Base-by-base conservation (phyloP, 495 filamentous ascomycete species). In the Beverwykella pulmonaria region DNA sequence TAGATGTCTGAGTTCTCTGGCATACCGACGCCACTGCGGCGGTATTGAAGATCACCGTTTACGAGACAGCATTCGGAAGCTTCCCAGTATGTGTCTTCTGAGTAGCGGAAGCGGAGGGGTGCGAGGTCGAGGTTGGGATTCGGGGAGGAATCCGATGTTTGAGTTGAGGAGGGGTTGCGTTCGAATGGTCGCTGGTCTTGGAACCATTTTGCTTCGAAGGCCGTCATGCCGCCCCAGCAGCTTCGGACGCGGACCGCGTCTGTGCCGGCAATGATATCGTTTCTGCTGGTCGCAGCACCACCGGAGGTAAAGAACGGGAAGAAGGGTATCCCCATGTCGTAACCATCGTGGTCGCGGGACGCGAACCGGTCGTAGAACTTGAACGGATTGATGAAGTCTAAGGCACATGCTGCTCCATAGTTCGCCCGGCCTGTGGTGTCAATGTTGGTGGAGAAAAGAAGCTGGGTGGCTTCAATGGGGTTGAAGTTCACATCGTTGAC, bases 301-400 rank as follows among this genome's bases (percentile, higher is more conserved):
- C 83, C 79, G 29, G 74, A 78, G 0, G 85, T 79, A 70, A 93
- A 93, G 84, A 87, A 90, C 0, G 91, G 91, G 71, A 81, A 94
- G 70, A 91, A 86, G 0, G 89, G 87, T 1, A 92, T 75, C 0
- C 88, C 90, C 67, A 88, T 81, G 55, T 81, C 82, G 69, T 86
- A 89, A 1, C 91, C 90, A 61, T 92, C 86, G 5, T 82, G 74
- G 69, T 94, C 91, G 3, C 91, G 82, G 20, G 88, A 88, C 12
- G 91, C 90, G 47, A 88, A 92, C 2, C 89, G 88, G 75, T 94
- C 91, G 71, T 94, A 94, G 74, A 88, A 91, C 68, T 90, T 90
- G 76, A 91, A 86, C 0, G 88, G 84, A 53, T 87, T 87, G 71
- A 87, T 84, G 65, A 90, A 93, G 73, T 94, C 91, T 6, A 90